These are phyloP conservation scores for Rubroboletus pulcherrimus DNA, from an alignment of 768 basidiomycete genomes.

Conservation along the genomic window DNA sequence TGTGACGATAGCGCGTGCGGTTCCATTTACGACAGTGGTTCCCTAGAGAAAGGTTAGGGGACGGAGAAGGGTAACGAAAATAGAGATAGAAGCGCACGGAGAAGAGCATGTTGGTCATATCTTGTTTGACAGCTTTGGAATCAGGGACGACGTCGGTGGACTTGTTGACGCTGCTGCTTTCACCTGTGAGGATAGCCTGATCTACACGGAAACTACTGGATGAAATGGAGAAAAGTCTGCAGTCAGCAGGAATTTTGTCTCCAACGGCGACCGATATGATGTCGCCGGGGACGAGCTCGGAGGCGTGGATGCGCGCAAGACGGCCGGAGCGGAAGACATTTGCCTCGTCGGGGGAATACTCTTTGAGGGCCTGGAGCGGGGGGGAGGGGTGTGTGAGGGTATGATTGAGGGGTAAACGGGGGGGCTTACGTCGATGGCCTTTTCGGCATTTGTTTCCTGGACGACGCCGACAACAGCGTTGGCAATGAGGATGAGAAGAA, in stretches of 20 bases:
- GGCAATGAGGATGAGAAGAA: constrained; percentile 91
- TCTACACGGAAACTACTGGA: constrained; percentile 94
- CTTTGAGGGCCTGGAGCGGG: constrained; percentile 75
- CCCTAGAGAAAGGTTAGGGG: constrained; percentile 48
- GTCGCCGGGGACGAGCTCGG: constrained; percentile 92
- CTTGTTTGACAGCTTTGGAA: constrained; percentile 86
- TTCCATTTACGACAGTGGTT: constrained; percentile 95
- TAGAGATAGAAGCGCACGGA: constrained; percentile 46
- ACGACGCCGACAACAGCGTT: constrained; percentile 98
- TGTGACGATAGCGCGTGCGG: constrained; percentile 80
- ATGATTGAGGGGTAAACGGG: neutral
- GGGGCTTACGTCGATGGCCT: constrained; percentile 87
- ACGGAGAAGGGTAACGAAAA: neutral
- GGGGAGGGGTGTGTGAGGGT: neutral
- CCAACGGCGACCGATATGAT: constrained; percentile 89
- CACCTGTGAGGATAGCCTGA: constrained; percentile 95
- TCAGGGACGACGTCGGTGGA: constrained; percentile 65
- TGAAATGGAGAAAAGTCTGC: constrained; percentile 80
- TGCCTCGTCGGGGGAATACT: constrained; percentile 96
- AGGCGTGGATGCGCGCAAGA: constrained; percentile 72
- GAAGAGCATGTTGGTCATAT: constrained; percentile 97
- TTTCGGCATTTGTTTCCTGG: constrained; percentile 94
- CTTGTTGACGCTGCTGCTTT: constrained; percentile 88
- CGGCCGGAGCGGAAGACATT: constrained; percentile 78
- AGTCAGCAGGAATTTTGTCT: constrained; percentile 95